A percentile compares a stretch with the other conserved stretches of the same genome.
phyloP scores from a whole-genome alignment of 331 rosid species.

The Acacia concinna region DNA sequence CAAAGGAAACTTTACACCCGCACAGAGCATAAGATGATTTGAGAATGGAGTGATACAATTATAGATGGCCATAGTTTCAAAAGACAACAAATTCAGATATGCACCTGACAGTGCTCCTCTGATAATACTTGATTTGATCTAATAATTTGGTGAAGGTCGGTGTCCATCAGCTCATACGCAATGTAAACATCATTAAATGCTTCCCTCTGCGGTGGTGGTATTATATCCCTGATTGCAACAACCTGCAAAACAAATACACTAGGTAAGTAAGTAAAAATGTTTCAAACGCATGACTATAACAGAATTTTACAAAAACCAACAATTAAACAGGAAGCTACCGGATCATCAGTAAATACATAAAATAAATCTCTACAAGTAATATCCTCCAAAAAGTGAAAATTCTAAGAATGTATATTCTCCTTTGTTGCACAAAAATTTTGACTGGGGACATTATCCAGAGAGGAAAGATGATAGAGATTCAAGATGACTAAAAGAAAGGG shows the following conservation, averaged over 20 bases:
- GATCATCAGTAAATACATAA: background rate
- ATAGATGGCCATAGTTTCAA: constrained; percentile 17
- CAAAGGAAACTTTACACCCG: constrained; percentile 1
- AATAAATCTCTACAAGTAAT: background rate
- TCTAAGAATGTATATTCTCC: background rate
- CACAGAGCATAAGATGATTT: background rate
- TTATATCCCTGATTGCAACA: constrained; percentile 93
- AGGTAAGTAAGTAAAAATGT: constrained; percentile 12
- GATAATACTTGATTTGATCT: constrained; percentile 94
- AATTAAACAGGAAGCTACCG: constrained; percentile 9
- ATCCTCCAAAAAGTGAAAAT: background rate
- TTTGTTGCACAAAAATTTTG: background rate
- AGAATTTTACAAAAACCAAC: background rate
- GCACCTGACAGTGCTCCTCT: constrained; percentile 99
- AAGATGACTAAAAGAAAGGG: background rate
- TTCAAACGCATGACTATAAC: constrained; percentile 1
- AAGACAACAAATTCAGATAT: constrained; percentile 11
- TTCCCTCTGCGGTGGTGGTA: constrained; percentile 92
- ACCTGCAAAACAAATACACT: constrained; percentile 51
- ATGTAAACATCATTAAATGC: constrained; percentile 92
- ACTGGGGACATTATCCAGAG: background rate
- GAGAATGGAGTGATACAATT: background rate
- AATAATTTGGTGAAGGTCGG: constrained; percentile 95
- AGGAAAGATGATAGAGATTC: background rate
- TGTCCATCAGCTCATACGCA: constrained; percentile 98